Evolutionary conservation across 1,139 yeast species (phyloP), one percentile per base, ranked within the genome.

Genomic region (Yamadazyma sp.): DNA sequence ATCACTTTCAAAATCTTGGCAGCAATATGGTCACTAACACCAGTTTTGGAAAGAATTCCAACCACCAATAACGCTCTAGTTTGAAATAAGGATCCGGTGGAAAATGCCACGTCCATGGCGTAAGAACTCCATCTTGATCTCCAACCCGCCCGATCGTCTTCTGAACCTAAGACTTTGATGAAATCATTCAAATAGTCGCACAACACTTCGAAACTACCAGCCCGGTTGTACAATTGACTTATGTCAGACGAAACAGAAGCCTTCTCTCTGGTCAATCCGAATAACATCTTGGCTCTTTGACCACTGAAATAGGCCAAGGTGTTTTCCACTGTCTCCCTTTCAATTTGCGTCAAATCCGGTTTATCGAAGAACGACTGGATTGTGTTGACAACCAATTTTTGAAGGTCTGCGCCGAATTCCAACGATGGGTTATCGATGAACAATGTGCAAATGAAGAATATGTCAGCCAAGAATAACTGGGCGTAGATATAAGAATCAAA

Each of bases 201-300:
- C 33, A 87, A 74, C 12, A 77, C 69, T 46, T 87, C 91, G 51
- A 87, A 72, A 20, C 80, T 79, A 31, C 64, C 62, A 0, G 75
- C 68, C 36, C 68, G 61, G 36, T 79, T 76, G 31, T 75, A 71
- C 38, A 78, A 70, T 45, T 71, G 78, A 23, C 58, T 58, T 3
- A 60, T 48, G 39, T 66, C 73, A 0, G 56, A 48, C 2, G 54
- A 47, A 1, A 50, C 44, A 4, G 56, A 36, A 14, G 73, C 63
- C 33, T 70, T 69, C 30, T 83, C 91, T 50, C 88, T 79, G n/a
- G 82, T 81, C 46, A 87, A 67, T 0, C 96, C 96, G 63, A 87
- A 87, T 45, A 87, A 65, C 70, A 86, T 76, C 50, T 79, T 81
- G 3, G 87, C 83, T 54, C 91, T 74, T 40, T 85, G 87, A 9